Evolutionary conservation across 352 stramenopile species (phyloP).

Genomic region (Phytophthora multivora): DNA sequence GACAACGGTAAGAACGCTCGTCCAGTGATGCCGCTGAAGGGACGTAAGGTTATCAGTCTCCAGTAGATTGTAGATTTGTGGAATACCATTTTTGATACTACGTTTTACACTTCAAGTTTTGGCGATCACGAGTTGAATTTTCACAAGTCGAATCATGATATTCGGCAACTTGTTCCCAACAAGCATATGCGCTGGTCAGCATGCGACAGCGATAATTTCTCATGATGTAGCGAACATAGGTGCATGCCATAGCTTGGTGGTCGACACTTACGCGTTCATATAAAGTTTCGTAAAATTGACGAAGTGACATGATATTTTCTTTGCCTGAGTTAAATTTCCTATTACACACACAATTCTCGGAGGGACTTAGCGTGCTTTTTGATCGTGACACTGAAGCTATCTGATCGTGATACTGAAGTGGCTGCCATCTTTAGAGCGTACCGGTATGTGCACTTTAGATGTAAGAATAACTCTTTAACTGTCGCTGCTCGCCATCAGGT

Average conservation of each 20-base stretch:
- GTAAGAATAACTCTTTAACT: not conserved
- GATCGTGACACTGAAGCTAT: too few relatives aligned
- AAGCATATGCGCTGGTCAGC: not conserved
- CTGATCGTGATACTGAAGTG: too few relatives aligned
- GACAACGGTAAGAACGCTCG: conserved; percentile 29
- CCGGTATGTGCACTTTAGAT: not conserved
- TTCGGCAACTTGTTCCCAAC: too few relatives aligned
- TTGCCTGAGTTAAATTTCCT: too few relatives aligned
- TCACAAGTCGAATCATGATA: not conserved
- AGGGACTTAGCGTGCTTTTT: too few relatives aligned
- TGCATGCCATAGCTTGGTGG: too few relatives aligned
- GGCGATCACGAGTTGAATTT: not conserved
- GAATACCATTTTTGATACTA: too few relatives aligned
- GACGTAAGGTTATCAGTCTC: conserved; percentile 21
- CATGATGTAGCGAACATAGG: not conserved
- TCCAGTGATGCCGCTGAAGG: conserved; percentile 31
- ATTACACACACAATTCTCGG: too few relatives aligned
- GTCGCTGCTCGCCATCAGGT: conserved; percentile 16
- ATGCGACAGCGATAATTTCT: conserved; percentile 5
- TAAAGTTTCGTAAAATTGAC: too few relatives aligned
- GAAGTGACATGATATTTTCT: too few relatives aligned
- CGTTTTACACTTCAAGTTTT: too few relatives aligned
- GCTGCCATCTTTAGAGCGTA: not conserved
- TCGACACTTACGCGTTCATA: too few relatives aligned
- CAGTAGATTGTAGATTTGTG: conserved; percentile 1